Base-by-base conservation (phyloP, 352 stramenopile genomes). In the Pythium myriotylum region DNA sequence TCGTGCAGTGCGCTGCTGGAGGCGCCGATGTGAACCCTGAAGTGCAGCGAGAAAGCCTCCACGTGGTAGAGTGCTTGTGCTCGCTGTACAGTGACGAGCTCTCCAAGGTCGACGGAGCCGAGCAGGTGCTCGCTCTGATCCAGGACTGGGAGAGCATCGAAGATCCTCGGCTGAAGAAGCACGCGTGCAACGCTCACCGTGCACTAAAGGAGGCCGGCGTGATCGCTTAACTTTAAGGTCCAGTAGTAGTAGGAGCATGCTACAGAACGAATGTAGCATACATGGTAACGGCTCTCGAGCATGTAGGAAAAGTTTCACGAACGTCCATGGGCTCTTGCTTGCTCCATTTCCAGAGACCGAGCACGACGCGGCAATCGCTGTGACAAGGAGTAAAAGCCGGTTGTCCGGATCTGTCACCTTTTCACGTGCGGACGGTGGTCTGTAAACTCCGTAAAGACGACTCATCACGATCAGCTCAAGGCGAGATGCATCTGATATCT, bases 41-140 rank as follows among this genome's bases (percentile, higher is more conserved):
- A 41, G 76, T 92, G 61, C 86, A 95, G 59, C 82, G 86, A 50
- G 84, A 90, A 57, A 93, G 86, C 74, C 81, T 95, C 60, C 84
- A 88, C 73, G 84, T 95, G 62, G 81, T 95, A 77, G 84, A 92
- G 74, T 89, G 74, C 57, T 77, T 95, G 50, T 93, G 86, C 41
- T 77, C 84, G 64, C 60, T 92, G 65, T 95, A 93, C 62, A 79
- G 88, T 41, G 79, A 92, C 46, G 84, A 95, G 55, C 69, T 93
- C 45, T 77, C 84, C 59, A 88, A 90, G 60, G 78, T 85, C 10
- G 65, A 73, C 17, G 84, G 67, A 39, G 81, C 85, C 19, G 59
- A 53, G 12, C 74, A 84, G 20, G 81, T 95, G 33, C 67, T 95
- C 29, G 39, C 67, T 20, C 66, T 95, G 43, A 76, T 93, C 24